phyloP scores from a whole-genome alignment of 768 basidiomycete species.

The Russula sp. region DNA sequence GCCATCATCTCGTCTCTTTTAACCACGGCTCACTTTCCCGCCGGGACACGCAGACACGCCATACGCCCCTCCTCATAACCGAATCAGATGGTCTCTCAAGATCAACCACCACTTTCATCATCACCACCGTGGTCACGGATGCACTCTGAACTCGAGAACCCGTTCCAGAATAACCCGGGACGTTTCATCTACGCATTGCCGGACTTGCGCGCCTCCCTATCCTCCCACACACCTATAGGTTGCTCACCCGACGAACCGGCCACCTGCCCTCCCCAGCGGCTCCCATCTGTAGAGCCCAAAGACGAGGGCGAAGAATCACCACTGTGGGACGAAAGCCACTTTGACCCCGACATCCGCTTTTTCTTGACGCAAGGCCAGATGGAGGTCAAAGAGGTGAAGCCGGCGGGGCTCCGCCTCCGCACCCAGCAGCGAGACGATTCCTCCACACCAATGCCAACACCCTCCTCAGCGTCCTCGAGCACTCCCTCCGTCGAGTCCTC shows the following conservation, averaged over 20 bases:
- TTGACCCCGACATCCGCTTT: background rate
- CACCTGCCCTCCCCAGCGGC: background rate
- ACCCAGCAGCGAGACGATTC: background rate
- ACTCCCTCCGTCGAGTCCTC: background rate
- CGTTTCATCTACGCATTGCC: slow-evolving; percentile 13
- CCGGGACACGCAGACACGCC: background rate
- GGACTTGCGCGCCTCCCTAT: background rate
- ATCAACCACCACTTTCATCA: background rate
- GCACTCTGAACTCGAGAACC: slow-evolving; percentile 2
- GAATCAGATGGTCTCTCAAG: background rate
- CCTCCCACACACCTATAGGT: background rate
- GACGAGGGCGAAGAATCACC: background rate
- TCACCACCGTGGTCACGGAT: slow-evolving; percentile 3
- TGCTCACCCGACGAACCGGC: background rate
- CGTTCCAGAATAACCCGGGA: slow-evolving; percentile 16
- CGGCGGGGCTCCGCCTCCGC: too few relatives aligned
- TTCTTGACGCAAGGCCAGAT: background rate
- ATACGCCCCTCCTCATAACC: background rate
- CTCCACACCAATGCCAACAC: background rate
- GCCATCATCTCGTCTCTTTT: background rate
- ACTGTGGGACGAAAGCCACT: background rate
- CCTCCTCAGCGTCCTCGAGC: background rate
- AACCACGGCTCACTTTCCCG: background rate
- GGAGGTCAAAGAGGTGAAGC: background rate
- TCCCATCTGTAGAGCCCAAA: background rate